Evolutionary conservation across 2,329 filamentous ascomycete genomes (phyloP), one percentile per base, ranked within the genome.

Genomic region (Aspergillus pseudoterreus): DNA sequence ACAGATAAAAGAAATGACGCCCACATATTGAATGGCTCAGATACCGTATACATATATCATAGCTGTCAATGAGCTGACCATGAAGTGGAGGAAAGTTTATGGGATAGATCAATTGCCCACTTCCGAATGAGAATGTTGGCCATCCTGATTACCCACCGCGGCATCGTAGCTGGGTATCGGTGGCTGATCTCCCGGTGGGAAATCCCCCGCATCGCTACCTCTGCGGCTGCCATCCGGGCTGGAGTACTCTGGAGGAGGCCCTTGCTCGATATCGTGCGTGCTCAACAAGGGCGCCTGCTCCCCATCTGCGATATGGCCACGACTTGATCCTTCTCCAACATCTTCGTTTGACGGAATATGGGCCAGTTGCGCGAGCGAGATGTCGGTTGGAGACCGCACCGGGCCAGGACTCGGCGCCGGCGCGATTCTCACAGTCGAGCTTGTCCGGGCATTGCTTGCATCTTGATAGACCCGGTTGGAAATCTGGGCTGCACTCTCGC

Each of bases 331-430:
- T 64, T 90, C 89, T n/a, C 78, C 82, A 50, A 84, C 81, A 59
- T 92, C 86, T 56, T 83, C 81, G 47, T 84, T 74, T 4, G 81
- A 82, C 50, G 85, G 80, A 49, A 87, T 79, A 52, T 87, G 87
- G 42, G 89, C 85, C 48, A 96, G 80, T 63, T 92, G 90, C 24
- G 92, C 89, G 44, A 99, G 82, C 8, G 92, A 96, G 59, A 99
- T 99, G 69, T 97, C 94, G 10, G 94, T 97, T 8, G 94, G 92
- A 64, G 90, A 95, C 61, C 92, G 83, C 55, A 91, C 81, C 1
- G 94, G 94, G 3, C 94, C 94, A 0, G 92, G 92, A 65, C 90
- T 96, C 17, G 88, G 88, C 8, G 91, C 88, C 56, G 85, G 78
- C 60, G 75, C 74, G 43, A 92, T 78, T 57, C 90, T 82, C 64